Evolutionary conservation across 805 yeast species (phyloP), one percentile per base, ranked within the genome.

Genomic region (Yarrowia alimentaria): DNA sequence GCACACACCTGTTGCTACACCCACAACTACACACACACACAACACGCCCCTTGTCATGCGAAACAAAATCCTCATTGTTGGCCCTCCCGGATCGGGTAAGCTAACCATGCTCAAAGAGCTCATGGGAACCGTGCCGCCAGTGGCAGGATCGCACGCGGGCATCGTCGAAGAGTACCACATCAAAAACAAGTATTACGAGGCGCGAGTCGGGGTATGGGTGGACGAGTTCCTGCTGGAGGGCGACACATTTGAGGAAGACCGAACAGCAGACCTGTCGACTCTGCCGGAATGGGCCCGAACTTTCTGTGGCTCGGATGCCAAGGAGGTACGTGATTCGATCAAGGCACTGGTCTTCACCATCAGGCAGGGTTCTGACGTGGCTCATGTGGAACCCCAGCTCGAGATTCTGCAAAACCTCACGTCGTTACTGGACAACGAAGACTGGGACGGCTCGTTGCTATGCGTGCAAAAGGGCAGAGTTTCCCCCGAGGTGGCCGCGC

Each of bases 281-380:
- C 38, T 54, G n/a, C 38, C 14, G 11, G 56, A 52, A 4, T 70
- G 74, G 74, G 58, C 56, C 6, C 34, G 43, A 10, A 58, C 58
- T 10, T 70, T 68, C 53, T 28, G 58, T 11, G 56, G 66, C 5
- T 57, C 54, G 1, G 69, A 60, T 24, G 72, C 73, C 3, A 32
- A 31, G n/a, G 69, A 66, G 48, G 72, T 68, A 0, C 56, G 71
- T 1, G 64, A 65, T 10, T 70, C 61, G 11, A 56, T 70, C 2
- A 64, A 61, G 7, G 64, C 68, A n/a, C 59, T 70, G n/a, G 54
- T 70, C 10, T 60, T 57, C 53, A 64, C 69, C 7, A 53, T 65
- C 17, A 60, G 60, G 9, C 52, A 56, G 6, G 49, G 49, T 11
- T 28, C 34, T 12, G 26, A 40, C 10, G 50, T 21, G 10, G 51